phyloP scores from a whole-genome alignment of 2,329 filamentous ascomycete genomes.

The Arthrobotrys entomopaga region DNA sequence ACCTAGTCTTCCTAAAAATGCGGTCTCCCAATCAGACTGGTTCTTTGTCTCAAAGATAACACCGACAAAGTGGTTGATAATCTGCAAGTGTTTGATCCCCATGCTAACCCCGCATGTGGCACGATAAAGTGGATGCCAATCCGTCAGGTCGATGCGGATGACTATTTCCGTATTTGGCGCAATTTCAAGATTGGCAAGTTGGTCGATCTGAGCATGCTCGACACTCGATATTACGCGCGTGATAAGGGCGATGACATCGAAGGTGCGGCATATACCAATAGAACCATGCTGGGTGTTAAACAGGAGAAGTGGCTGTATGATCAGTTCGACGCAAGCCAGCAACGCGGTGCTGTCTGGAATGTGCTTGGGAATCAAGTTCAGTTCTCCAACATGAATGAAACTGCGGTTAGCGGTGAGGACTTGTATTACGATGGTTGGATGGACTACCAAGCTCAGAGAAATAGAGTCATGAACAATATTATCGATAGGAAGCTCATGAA shows the following conservation, averaged over 20 bases:
- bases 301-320: slow-evolving; percentile 81
- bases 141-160: slow-evolving; percentile 74
- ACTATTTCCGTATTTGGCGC: slow-evolving; percentile 75
- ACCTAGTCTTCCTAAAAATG: background rate
- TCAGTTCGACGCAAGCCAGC: slow-evolving; percentile 68
- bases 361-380: slow-evolving; percentile 77
- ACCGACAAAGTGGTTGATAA: no score
- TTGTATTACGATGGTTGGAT: slow-evolving; percentile 57
- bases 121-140: slow-evolving; percentile 73
- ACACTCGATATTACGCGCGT: slow-evolving; percentile 75
- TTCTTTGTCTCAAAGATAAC: no score
- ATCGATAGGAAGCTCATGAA: slow-evolving; percentile 55
- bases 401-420: slow-evolving; percentile 48
- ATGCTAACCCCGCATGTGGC: slow-evolving; percentile 65
- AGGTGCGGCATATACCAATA: slow-evolving; percentile 72
- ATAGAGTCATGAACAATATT: slow-evolving; percentile 55
- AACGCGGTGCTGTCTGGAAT: slow-evolving; percentile 77
- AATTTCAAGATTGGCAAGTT: slow-evolving; percentile 73
- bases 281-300: slow-evolving; percentile 74
- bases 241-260: slow-evolving; percentile 71
- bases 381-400: slow-evolving; percentile 68
- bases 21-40: no score
- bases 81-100: no score
- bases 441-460: slow-evolving; percentile 56
- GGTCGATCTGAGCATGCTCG: slow-evolving; percentile 75